These are phyloP conservation scores for Gossypium trilobum DNA, from an alignment of 441 rosid species.

Conservation along the genomic window DNA sequence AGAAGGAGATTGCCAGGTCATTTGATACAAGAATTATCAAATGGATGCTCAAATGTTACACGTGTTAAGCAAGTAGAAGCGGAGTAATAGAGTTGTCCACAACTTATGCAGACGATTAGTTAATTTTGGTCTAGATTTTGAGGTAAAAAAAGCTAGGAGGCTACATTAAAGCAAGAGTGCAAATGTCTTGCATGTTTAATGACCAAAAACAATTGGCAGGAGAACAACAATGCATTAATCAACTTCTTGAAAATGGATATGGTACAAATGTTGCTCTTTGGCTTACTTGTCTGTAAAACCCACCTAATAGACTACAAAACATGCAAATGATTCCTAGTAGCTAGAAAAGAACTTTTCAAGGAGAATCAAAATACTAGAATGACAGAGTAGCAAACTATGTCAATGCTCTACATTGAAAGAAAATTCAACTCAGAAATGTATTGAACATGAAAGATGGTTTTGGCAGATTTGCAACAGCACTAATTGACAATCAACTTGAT, in stretches of 20 bases:
- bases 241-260: slow-evolving; percentile 72
- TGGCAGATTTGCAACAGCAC: slow-evolving; percentile 88
- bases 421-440: slow-evolving; percentile 68
- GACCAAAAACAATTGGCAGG: too few relatives aligned
- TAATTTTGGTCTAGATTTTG: too few relatives aligned
- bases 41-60: too few relatives aligned
- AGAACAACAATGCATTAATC: slow-evolving; percentile 41
- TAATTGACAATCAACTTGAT: slow-evolving; percentile 58
- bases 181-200: too few relatives aligned
- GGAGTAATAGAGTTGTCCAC: too few relatives aligned
- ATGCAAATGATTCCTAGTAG: slow-evolving; percentile 70
- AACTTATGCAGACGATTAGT: too few relatives aligned
- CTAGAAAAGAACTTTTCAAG: slow-evolving; percentile 79
- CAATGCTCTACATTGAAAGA: slow-evolving; percentile 67
- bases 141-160: too few relatives aligned
- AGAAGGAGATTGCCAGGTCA: too few relatives aligned
- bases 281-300: slow-evolving; percentile 70
- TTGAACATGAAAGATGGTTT: slow-evolving; percentile 93
- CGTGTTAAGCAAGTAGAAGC: too few relatives aligned
- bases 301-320: slow-evolving; percentile 85
- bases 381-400: slow-evolving; percentile 64
- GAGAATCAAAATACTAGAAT: slow-evolving; percentile 79
- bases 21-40: too few relatives aligned
- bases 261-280: slow-evolving; percentile 63
- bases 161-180: too few relatives aligned